These are phyloP conservation scores for Dactylellina drechsleri DNA, from an alignment of 2,329 filamentous ascomycete genomes.

Conservation along the genomic window DNA sequence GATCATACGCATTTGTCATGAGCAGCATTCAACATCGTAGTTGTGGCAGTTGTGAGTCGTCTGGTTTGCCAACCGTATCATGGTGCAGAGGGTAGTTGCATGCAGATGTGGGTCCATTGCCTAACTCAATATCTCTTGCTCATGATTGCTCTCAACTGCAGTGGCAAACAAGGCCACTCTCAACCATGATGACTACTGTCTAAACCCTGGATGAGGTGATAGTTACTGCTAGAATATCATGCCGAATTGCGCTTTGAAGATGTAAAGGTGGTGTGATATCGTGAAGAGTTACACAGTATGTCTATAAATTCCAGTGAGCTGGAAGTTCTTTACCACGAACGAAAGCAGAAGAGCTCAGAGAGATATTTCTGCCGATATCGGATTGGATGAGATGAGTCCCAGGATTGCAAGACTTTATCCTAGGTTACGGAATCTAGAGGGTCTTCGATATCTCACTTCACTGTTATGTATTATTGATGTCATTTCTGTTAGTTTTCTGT, in stretches of 20 bases:
- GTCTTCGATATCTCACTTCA: no score
- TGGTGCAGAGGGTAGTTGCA: no score
- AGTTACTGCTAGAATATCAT: no score
- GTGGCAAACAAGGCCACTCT: no score
- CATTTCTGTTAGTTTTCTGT: neutral
- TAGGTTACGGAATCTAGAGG: no score
- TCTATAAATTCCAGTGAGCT: constrained; percentile 17
- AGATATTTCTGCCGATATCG: neutral
- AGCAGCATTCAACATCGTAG: neutral
- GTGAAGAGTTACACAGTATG: constrained; percentile 20
- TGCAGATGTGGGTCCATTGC: no score
- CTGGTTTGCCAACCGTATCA: neutral
- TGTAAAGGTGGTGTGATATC: neutral
- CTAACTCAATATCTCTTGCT: no score
- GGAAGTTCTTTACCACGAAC: constrained; percentile 16
- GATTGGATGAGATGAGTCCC: constrained; percentile 16
- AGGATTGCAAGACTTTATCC: neutral
- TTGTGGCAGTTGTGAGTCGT: neutral
- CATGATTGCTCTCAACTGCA: no score
- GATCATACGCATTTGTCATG: constrained; percentile 13
- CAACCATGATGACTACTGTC: no score
- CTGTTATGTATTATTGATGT: neutral
- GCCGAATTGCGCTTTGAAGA: no score
- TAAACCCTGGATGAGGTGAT: no score
- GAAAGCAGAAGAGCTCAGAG: constrained; percentile 15